Conservation (phyloP, 192 early-diverging fungal species). For the Mortierella claussenii region DNA sequence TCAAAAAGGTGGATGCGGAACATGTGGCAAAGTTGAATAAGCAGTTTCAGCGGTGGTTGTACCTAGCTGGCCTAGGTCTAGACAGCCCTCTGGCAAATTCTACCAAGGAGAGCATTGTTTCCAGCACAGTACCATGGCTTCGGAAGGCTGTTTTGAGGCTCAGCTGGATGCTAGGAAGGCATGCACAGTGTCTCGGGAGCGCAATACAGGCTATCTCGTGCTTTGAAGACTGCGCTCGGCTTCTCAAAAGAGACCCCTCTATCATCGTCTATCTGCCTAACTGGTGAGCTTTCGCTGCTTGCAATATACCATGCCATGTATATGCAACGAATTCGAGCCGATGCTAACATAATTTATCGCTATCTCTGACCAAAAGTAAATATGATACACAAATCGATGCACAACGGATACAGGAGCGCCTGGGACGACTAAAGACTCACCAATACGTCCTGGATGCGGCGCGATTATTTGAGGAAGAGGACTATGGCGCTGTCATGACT, state of each 20-base stretch:
- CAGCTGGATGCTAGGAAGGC: constrained; percentile 29
- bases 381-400: constrained; percentile 49
- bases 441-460: constrained; percentile 51
- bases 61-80: constrained; percentile 17
- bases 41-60: constrained; percentile 34
- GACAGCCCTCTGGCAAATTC: neutral
- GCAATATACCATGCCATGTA: no score
- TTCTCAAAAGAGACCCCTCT: neutral
- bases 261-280: constrained; percentile 21
- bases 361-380: no score
- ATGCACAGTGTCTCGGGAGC: constrained; percentile 41
- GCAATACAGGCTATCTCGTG: constrained; percentile 29
- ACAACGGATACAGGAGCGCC: constrained; percentile 21
- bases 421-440: constrained; percentile 39
- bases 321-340: no score
- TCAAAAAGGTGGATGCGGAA: constrained; percentile 34
- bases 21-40: constrained; percentile 17
- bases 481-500: constrained; percentile 47
- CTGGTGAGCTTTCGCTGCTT: constrained; percentile 3
- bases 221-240: constrained; percentile 24
- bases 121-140: constrained; percentile 6
- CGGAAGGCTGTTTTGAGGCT: constrained; percentile 8
- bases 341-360: no score
- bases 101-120: neutral
- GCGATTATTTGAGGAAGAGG: constrained; percentile 38